Evolutionary conservation across 2,329 filamentous ascomycete species (phyloP).

Genomic region (Verticillium klebahnii): DNA sequence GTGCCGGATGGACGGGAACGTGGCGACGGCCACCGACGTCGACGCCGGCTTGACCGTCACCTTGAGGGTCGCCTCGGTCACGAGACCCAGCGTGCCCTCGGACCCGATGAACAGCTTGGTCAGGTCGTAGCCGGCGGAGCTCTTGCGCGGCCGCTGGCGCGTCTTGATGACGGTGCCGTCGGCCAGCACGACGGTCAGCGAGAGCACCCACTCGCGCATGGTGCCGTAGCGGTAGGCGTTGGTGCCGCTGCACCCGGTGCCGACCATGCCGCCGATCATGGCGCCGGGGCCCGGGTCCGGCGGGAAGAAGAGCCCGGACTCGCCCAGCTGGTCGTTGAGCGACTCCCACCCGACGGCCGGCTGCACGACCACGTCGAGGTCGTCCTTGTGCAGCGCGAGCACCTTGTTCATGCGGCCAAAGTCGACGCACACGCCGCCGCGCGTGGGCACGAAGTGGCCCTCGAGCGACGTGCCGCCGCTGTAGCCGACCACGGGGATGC

Average conservation of each 20-base stretch:
- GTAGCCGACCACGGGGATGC: slow-evolving; percentile 82
- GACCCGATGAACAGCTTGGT: slow-evolving; percentile 86
- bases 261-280: slow-evolving; percentile 87
- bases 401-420: slow-evolving; percentile 84
- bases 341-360: slow-evolving; percentile 83
- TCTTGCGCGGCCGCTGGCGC: slow-evolving; percentile 81
- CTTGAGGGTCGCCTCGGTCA: slow-evolving; percentile 88
- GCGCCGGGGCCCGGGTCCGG: slow-evolving; percentile 88
- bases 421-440: slow-evolving; percentile 80
- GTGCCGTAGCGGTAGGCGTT: slow-evolving; percentile 92
- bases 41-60: slow-evolving; percentile 76
- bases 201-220: slow-evolving; percentile 91
- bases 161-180: slow-evolving; percentile 91
- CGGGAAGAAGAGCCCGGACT: slow-evolving; percentile 81
- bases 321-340: slow-evolving; percentile 71
- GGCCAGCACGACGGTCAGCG: slow-evolving; percentile 80
- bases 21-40: slow-evolving; percentile 73
- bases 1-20: slow-evolving; percentile 54
- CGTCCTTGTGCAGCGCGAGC: slow-evolving; percentile 69
- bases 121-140: slow-evolving; percentile 86
- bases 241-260: slow-evolving; percentile 70
- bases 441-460: slow-evolving; percentile 80
- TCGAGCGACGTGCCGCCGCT: slow-evolving; percentile 86
- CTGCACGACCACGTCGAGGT: slow-evolving; percentile 72
- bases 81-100: slow-evolving; percentile 85